Evolutionary conservation across 1,284 basidiomycete species (phyloP).

Genomic region (Coniferiporia sulphurascens): DNA sequence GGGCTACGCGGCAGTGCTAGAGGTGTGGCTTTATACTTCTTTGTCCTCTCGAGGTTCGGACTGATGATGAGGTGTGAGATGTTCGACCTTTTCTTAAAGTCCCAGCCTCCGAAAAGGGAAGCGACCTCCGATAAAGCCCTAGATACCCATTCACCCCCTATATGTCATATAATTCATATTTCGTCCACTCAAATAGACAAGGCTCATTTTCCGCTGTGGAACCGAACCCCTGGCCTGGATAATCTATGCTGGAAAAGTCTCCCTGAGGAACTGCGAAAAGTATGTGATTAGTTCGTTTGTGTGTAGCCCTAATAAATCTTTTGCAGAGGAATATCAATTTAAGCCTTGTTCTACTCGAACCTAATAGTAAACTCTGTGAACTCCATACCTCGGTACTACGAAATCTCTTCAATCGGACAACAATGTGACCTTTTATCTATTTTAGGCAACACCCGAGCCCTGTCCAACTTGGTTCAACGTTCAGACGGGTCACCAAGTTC

Average conservation of each 20-base stretch:
- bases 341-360: constrained; percentile 45
- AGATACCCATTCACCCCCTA: constrained; percentile 18
- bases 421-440: neutral
- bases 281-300: constrained; percentile 24
- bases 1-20: constrained; percentile 63
- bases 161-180: constrained; percentile 57
- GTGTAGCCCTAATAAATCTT: neutral
- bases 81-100: constrained; percentile 43
- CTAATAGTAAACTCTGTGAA: constrained; percentile 44
- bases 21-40: constrained; percentile 39
- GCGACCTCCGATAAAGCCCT: constrained; percentile 18
- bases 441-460: constrained; percentile 31
- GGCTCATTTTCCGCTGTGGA: constrained; percentile 50
- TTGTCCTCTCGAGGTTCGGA: neutral
- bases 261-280: constrained; percentile 59
- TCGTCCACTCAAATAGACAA: constrained; percentile 52
- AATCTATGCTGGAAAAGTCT: constrained; percentile 60
- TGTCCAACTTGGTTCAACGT: constrained; percentile 55
- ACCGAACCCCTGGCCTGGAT: constrained; percentile 48
- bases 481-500: constrained; percentile 39
- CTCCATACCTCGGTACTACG: constrained; percentile 40
- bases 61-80: constrained; percentile 33
- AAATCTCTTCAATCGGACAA: neutral
- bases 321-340: constrained; percentile 56
- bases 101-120: constrained; percentile 21